Evolutionary conservation across 2,329 filamentous ascomycete species (phyloP).

Genomic region (Zymoseptoria passerinii): DNA sequence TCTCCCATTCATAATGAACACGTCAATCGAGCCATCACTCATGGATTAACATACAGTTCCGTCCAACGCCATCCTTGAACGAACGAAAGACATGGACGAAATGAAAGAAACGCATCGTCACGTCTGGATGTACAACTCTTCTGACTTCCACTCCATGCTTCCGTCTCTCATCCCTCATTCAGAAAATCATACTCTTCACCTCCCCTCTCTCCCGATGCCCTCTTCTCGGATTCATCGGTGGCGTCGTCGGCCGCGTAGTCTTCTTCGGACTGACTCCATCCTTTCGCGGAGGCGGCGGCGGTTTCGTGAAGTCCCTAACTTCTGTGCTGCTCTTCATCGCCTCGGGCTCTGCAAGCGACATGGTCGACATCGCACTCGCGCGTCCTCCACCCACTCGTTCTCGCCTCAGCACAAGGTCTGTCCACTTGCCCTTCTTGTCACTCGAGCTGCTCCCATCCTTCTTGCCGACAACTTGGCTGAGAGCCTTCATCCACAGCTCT

Average conservation of each 20-base stretch:
- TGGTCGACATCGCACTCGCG: slow-evolving; percentile 2
- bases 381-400: slow-evolving; percentile 22
- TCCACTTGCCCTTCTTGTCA: slow-evolving; percentile 47
- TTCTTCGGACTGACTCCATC: slow-evolving; percentile 21
- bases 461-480: slow-evolving; percentile 62
- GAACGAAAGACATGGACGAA: background rate
- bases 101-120: background rate
- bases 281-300: slow-evolving; percentile 13
- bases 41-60: background rate
- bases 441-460: slow-evolving; percentile 35
- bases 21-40: background rate
- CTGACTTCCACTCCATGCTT: background rate
- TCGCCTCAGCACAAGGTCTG: slow-evolving; percentile 49
- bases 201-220: slow-evolving; percentile 27
- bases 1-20: background rate
- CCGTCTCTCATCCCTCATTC: slow-evolving; percentile 7
- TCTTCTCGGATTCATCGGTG: slow-evolving; percentile 25
- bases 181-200: slow-evolving; percentile 35
- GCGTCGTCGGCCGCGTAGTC: slow-evolving; percentile 8
- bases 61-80: background rate
- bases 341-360: background rate
- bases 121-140: background rate
- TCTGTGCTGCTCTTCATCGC: slow-evolving; percentile 7
- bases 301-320: slow-evolving; percentile 24
- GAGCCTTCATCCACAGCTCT: slow-evolving; percentile 86